These are phyloP conservation scores for Castanopsis chinensis DNA, from an alignment of 306 rosid genomes.

Conservation along the genomic window DNA sequence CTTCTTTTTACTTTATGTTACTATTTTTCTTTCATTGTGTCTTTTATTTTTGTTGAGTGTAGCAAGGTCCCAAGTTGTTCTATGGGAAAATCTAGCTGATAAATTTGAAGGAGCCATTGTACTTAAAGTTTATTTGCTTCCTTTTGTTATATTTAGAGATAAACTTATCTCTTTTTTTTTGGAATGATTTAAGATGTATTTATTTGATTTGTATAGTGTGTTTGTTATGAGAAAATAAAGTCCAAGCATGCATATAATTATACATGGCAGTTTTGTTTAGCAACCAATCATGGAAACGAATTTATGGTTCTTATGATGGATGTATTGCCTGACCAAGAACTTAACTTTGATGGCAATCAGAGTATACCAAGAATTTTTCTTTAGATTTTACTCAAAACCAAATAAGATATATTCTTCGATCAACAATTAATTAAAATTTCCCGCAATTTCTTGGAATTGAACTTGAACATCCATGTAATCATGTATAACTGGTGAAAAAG, in stretches of 20 bases:
- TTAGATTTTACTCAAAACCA: no score
- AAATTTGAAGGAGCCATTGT: slow-evolving; percentile 7
- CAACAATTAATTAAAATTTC: background rate
- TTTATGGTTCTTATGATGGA: background rate
- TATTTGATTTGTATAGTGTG: background rate
- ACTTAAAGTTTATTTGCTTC: background rate
- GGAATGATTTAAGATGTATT: background rate
- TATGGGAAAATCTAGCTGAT: slow-evolving; percentile 9
- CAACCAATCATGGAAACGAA: background rate
- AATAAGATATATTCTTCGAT: background rate
- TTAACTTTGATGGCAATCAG: no score
- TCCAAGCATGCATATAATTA: background rate
- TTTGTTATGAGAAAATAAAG: background rate
- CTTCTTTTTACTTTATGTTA: background rate
- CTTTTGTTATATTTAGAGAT: background rate
- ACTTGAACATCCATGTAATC: background rate
- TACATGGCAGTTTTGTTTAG: background rate
- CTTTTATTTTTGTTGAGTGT: slow-evolving; percentile 25
- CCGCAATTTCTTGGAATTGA: background rate
- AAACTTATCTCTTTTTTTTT: background rate
- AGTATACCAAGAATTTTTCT: no score
- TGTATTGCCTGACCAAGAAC: no score
- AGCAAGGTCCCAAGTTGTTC: slow-evolving; percentile 1
- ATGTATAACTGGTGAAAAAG: background rate
- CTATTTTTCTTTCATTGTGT: slow-evolving; percentile 29